These are phyloP conservation scores for Melampsora occidentalis DNA, from an alignment of 1,284 basidiomycete genomes.

Conservation along the genomic window DNA sequence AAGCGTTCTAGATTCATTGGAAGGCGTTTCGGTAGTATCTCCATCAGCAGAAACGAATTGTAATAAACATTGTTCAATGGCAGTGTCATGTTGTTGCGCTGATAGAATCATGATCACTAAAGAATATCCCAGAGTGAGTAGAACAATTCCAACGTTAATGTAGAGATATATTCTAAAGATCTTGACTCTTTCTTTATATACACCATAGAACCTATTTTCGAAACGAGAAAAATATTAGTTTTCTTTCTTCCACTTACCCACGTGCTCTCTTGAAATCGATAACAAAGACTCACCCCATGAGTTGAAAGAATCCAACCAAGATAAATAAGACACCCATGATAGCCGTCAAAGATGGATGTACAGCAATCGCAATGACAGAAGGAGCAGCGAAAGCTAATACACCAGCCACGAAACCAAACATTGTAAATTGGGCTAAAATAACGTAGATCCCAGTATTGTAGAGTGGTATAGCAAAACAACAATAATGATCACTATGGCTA, in stretches of 20 bases:
- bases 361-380: conserved; percentile 32
- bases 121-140: conserved; percentile 12
- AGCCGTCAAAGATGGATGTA: conserved; percentile 4
- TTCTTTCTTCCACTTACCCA: too few relatives aligned
- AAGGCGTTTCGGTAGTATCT: background rate
- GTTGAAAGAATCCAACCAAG: conserved; percentile 15
- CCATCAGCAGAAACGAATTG: conserved; percentile 30
- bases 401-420: conserved; percentile 36
- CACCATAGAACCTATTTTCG: conserved; percentile 33
- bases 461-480: conserved; percentile 43
- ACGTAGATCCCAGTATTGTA: conserved; percentile 40
- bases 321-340: conserved; percentile 38
- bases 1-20: background rate
- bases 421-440: conserved; percentile 39
- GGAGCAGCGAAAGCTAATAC: conserved; percentile 32
- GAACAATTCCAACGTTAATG: background rate
- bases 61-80: conserved; percentile 27
- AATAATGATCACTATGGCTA: conserved; percentile 36
- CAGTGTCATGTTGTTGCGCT: conserved; percentile 16
- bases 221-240: background rate
- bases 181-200: conserved; percentile 33
- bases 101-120: conserved; percentile 32
- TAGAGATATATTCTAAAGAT: conserved; percentile 25
- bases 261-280: background rate
- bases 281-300: conserved; percentile 28